These are phyloP conservation scores for Suillus clintonianus DNA, from an alignment of 768 basidiomycete species.

Conservation along the genomic window DNA sequence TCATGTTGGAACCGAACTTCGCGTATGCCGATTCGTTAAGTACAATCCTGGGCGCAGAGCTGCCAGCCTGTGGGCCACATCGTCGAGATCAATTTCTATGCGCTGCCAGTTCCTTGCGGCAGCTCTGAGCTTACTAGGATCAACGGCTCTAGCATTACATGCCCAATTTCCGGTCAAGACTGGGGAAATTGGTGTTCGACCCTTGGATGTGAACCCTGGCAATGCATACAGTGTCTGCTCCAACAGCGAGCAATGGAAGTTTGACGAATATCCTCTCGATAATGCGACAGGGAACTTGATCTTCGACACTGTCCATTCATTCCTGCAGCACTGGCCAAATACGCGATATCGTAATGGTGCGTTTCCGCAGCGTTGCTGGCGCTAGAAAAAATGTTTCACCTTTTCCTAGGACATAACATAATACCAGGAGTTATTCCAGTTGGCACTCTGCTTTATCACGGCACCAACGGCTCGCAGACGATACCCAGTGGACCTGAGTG, in stretches of 20 bases:
- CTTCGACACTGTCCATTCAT: too few species aligned
- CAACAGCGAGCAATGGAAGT: slow-evolving; percentile 15
- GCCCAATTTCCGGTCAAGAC: background rate
- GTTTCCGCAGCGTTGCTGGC: background rate
- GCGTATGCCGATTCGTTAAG: too few species aligned
- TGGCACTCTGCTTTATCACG: slow-evolving; percentile 42
- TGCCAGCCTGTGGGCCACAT: too few species aligned
- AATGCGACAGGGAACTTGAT: slow-evolving; percentile 35
- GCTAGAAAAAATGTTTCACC: background rate
- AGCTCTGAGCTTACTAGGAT: background rate
- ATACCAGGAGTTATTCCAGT: slow-evolving; percentile 35
- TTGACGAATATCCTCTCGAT: slow-evolving; percentile 19
- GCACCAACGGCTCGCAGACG: slow-evolving; percentile 7
- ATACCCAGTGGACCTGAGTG: slow-evolving; percentile 34
- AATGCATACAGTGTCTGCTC: background rate
- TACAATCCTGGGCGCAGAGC: too few species aligned
- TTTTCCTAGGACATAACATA: slow-evolving; percentile 27
- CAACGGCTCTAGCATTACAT: background rate
- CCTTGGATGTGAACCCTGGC: background rate
- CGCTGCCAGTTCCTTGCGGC: background rate
- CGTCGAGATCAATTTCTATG: too few species aligned
- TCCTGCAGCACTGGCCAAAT: slow-evolving; percentile 42
- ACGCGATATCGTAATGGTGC: slow-evolving; percentile 36
- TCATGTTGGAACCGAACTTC: too few species aligned
- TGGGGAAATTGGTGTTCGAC: background rate